These are phyloP conservation scores for Kodamaea laetipori DNA, from an alignment of 805 yeast species.

Conservation along the genomic window DNA sequence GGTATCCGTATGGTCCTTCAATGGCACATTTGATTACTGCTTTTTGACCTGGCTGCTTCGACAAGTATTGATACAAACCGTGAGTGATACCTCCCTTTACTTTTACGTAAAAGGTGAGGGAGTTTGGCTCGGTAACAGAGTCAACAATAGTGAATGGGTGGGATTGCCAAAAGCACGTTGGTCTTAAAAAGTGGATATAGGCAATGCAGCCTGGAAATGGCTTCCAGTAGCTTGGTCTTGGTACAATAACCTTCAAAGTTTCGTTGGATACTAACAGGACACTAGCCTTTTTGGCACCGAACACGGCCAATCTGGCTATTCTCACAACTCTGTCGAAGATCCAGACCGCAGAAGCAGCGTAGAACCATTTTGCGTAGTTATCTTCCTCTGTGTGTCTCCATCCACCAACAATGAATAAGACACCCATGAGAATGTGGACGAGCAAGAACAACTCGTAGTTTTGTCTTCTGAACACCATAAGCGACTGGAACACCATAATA, in stretches of 20 bases:
- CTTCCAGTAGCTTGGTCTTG: slow-evolving; percentile 52
- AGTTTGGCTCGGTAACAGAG: slow-evolving; percentile 34
- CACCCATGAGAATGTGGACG: slow-evolving; percentile 36
- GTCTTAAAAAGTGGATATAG: slow-evolving; percentile 57
- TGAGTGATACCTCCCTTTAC: slow-evolving; percentile 43
- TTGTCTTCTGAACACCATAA: slow-evolving; percentile 51
- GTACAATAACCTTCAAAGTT: slow-evolving; percentile 48
- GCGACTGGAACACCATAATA: slow-evolving; percentile 49
- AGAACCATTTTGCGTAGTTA: slow-evolving; percentile 25
- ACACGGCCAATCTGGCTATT: slow-evolving; percentile 34
- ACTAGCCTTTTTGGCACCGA: slow-evolving; percentile 42
- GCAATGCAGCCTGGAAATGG: slow-evolving; percentile 58
- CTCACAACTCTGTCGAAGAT: slow-evolving; percentile 37
- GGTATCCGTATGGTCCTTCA: slow-evolving; percentile 46
- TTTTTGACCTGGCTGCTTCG: slow-evolving; percentile 33
- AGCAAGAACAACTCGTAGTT: slow-evolving; percentile 54
- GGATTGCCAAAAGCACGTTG: slow-evolving; percentile 62
- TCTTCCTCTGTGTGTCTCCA: slow-evolving; percentile 53
- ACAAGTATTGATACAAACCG: slow-evolving; percentile 36
- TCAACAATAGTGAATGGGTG: slow-evolving; percentile 70
- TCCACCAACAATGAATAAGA: slow-evolving; percentile 51
- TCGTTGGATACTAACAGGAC: slow-evolving; percentile 45
- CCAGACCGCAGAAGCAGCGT: slow-evolving; percentile 40
- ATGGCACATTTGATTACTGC: slow-evolving; percentile 33
- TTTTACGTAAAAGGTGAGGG: slow-evolving; percentile 28